A percentile compares a stretch with the other conserved stretches of the same genome.
These are phyloP conservation scores for Uromyces viciae-fabae DNA, from an alignment of 1,284 basidiomycete genomes.

Conservation along the genomic window DNA sequence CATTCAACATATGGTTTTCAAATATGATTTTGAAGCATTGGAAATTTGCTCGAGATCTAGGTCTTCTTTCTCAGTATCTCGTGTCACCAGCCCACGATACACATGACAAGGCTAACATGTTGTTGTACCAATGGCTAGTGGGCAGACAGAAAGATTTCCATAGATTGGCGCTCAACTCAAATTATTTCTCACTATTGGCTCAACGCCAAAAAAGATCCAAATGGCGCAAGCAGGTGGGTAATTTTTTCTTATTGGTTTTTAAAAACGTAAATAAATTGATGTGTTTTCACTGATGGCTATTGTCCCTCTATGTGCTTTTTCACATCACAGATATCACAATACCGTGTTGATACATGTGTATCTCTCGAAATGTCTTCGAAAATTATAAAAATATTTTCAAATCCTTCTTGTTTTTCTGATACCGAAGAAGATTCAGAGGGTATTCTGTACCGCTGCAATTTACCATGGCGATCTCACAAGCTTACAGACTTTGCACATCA, in stretches of 20 bases:
- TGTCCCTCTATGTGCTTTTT: no score
- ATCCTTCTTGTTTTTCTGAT: not conserved
- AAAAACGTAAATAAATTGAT: no score
- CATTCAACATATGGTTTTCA: not conserved
- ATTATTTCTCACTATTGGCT: not conserved
- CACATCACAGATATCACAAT: no score
- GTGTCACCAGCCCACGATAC: not conserved
- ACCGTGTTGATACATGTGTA: no score
- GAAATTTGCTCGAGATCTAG: not conserved
- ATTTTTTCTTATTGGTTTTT: no score
- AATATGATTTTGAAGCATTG: slow-evolving; percentile 3
- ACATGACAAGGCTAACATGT: not conserved
- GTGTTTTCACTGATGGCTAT: no score
- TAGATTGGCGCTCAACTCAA: not conserved
- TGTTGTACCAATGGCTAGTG: not conserved
- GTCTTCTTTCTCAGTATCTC: not conserved
- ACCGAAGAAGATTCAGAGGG: not conserved
- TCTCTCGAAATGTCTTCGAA: no score
- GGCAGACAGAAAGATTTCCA: not conserved
- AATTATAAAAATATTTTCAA: no score
- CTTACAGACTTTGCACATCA: not conserved
- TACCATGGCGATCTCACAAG: not conserved
- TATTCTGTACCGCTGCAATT: not conserved
- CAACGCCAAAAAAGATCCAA: not conserved
- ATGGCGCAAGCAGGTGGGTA: no score